These are phyloP conservation scores for Larix kaempferi DNA, from an alignment of 75 land plant genomes.

Conservation along the genomic window DNA sequence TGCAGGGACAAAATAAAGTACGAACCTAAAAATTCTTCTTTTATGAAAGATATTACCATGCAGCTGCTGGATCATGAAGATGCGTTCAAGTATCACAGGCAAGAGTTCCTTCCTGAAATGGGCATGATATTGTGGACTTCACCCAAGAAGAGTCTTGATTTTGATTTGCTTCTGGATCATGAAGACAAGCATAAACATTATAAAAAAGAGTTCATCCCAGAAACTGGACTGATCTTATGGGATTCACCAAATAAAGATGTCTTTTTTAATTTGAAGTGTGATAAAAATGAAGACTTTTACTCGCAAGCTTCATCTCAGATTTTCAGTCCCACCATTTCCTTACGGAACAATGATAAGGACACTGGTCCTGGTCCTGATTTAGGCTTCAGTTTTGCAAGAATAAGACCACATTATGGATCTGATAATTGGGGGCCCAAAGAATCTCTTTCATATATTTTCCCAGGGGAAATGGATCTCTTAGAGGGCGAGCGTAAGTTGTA, in stretches of 20 bases:
- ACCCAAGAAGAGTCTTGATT: neutral
- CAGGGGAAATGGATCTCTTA: neutral
- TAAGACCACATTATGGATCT: neutral
- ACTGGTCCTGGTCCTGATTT: neutral
- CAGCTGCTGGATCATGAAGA: neutral
- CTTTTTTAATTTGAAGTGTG: neutral
- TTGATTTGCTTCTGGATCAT: neutral
- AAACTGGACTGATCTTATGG: neutral
- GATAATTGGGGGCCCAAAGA: neutral
- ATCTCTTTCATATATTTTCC: neutral
- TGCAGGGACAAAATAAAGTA: neutral
- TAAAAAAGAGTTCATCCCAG: neutral
- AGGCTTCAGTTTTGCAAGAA: neutral
- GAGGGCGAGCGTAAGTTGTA: neutral
- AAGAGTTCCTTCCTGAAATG: neutral
- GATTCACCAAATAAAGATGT: slow-evolving; percentile 3
- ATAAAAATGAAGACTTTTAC: neutral
- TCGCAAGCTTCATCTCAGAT: neutral
- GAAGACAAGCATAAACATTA: slow-evolving; percentile 4
- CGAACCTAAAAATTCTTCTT: neutral
- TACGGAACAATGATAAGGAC: neutral
- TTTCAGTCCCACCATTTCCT: neutral
- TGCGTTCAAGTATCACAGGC: neutral
- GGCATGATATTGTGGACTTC: slow-evolving; percentile 2
- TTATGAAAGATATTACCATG: neutral